phyloP scores from a whole-genome alignment of 768 basidiomycete species.

The Cystobasidium tubakii region DNA sequence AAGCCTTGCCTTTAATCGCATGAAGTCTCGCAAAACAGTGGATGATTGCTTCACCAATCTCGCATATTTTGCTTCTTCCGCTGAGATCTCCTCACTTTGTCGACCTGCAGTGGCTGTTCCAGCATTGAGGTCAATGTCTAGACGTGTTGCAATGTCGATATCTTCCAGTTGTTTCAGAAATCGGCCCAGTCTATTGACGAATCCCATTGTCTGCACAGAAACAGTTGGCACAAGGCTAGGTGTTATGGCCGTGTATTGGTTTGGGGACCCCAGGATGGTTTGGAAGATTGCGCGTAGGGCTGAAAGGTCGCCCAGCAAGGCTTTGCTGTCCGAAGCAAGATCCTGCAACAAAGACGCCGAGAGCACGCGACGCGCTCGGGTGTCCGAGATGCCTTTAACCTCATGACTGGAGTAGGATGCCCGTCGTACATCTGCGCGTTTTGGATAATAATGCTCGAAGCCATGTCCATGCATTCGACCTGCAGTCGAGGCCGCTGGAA shows the following conservation, averaged over 20 bases:
- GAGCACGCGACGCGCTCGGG: neutral
- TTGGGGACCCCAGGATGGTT: neutral
- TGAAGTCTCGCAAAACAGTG: constrained; percentile 57
- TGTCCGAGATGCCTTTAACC: neutral
- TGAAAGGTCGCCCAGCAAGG: neutral
- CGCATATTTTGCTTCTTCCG: neutral
- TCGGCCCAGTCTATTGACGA: constrained; percentile 54
- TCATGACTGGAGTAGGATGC: neutral
- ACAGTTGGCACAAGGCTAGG: constrained; percentile 16
- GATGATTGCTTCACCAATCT: constrained; percentile 44
- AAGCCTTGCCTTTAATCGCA: constrained; percentile 58
- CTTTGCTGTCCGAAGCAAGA: neutral
- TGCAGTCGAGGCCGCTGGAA: neutral
- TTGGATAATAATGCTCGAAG: neutral
- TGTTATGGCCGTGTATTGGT: neutral
- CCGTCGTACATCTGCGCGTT: neutral
- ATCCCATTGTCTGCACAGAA: neutral
- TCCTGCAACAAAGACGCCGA: neutral
- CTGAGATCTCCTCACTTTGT: neutral
- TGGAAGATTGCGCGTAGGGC: neutral
- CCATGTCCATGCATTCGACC: constrained; percentile 25
- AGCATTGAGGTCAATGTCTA: constrained; percentile 64
- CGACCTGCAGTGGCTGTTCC: neutral
- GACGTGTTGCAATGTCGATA: constrained; percentile 69
- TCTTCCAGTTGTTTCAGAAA: constrained; percentile 58